Evolutionary conservation across 371 early-diverging fungal species (phyloP).

Genomic region (Actinomucor elegans): DNA sequence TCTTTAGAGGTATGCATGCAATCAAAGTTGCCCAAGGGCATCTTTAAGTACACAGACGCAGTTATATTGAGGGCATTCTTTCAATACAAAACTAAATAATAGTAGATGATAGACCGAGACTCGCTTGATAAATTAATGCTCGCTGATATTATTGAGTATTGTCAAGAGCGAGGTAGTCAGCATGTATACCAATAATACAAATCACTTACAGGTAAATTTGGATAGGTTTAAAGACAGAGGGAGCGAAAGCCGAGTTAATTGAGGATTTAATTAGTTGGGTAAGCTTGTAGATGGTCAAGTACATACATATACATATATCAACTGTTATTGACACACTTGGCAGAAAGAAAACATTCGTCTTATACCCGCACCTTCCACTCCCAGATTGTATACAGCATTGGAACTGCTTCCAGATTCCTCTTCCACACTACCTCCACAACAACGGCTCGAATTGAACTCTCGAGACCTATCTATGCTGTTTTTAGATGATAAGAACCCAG

Average conservation of each 20-base stretch:
- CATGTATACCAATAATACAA: not conserved
- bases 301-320: not conserved
- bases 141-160: constrained; percentile 72
- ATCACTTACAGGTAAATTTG: not conserved
- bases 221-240: constrained; percentile 62
- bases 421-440: constrained; percentile 21
- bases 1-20: constrained; percentile 32
- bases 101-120: constrained; percentile 26
- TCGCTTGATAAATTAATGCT: constrained; percentile 56
- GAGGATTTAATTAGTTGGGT: constrained; percentile 66
- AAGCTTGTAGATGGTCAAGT: too few relatives aligned
- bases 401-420: constrained; percentile 40
- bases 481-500: constrained; percentile 36
- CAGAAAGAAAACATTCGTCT: constrained; percentile 67
- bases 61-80: not conserved
- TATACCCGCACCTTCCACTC: constrained; percentile 71
- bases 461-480: constrained; percentile 56
- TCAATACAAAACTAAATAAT: not conserved
- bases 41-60: not conserved
- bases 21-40: too few relatives aligned
- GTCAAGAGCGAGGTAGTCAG: constrained; percentile 66
- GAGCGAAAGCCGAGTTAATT: constrained; percentile 62
- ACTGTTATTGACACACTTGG: not conserved
- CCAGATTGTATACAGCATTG: constrained; percentile 56
- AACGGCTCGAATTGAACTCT: constrained; percentile 47